Percentiles rank a stretch among this genome's conserved stretches.
Evolutionary conservation across 305 asterid species (phyloP).

Genomic region (Lippia alba): DNA sequence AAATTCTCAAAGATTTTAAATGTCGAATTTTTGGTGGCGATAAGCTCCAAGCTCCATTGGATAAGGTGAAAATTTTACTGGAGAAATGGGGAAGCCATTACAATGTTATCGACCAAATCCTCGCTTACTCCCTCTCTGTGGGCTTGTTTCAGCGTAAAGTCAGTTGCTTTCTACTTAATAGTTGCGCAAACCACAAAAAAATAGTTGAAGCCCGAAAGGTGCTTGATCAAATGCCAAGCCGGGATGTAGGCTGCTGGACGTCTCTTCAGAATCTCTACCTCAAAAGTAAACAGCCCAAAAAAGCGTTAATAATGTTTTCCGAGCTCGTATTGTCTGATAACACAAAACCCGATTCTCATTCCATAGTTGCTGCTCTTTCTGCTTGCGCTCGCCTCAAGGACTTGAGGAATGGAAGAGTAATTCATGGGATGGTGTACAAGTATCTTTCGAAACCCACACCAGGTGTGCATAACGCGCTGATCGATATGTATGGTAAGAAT

Average conservation of each 20-base stretch:
- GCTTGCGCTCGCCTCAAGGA: conserved; percentile 65
- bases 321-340: conserved; percentile 39
- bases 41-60: conserved; percentile 31
- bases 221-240: conserved; percentile 55
- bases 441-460: conserved; percentile 50
- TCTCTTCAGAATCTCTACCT: conserved; percentile 69
- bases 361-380: conserved; percentile 65
- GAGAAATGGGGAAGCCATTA: conserved; percentile 44
- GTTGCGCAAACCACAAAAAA: conserved; percentile 50
- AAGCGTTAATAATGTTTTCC: conserved; percentile 51
- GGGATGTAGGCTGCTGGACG: conserved; percentile 75
- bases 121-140: conserved; percentile 44
- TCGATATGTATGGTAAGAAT: conserved; percentile 73
- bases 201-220: conserved; percentile 47
- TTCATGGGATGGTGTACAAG: conserved; percentile 68
- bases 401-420: conserved; percentile 49
- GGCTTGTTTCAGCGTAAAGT: conserved; percentile 52
- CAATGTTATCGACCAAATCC: conserved; percentile 54
- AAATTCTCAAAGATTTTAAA: too few species aligned
- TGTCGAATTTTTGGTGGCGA: not conserved
- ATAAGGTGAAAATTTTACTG: conserved; percentile 45
- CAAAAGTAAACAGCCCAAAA: conserved; percentile 51
- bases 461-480: conserved; percentile 62
- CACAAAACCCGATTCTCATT: conserved; percentile 64
- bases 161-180: conserved; percentile 57